These are phyloP conservation scores for Beauveria caledonica DNA, from an alignment of 2,329 filamentous ascomycete species.

Conservation along the genomic window DNA sequence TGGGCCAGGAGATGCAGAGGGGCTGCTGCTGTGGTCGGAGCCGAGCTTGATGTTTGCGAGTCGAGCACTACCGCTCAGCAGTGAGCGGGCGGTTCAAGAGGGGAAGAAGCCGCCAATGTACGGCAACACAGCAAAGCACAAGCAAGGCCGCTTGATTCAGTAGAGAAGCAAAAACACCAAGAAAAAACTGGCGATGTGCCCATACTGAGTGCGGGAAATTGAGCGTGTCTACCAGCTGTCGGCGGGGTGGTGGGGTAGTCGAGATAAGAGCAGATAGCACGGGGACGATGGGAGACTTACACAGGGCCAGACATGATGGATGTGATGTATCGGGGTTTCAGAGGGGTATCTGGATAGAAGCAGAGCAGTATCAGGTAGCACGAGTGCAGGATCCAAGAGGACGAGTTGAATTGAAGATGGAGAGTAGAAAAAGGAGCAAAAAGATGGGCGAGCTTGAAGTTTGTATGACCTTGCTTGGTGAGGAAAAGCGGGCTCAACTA, in stretches of 20 bases:
- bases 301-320: slow-evolving; percentile 57
- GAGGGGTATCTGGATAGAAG: neutral
- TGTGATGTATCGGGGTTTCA: neutral
- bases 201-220: slow-evolving; percentile 12
- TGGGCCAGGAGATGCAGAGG: slow-evolving; percentile 20
- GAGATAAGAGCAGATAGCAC: slow-evolving; percentile 19
- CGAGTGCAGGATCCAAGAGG: neutral
- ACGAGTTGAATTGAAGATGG: neutral
- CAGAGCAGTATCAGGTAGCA: neutral
- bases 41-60: slow-evolving; percentile 66
- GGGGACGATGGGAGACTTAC: slow-evolving; percentile 42
- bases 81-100: slow-evolving; percentile 5
- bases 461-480: slow-evolving; percentile 10
- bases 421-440: slow-evolving; percentile 4
- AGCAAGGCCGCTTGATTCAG: neutral
- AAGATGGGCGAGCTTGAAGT: slow-evolving; percentile 4
- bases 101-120: slow-evolving; percentile 14
- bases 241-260: slow-evolving; percentile 12
- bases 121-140: slow-evolving; percentile 13
- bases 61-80: slow-evolving; percentile 52
- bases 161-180: slow-evolving; percentile 6
- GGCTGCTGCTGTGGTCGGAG: slow-evolving; percentile 40
- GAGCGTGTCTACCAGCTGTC: slow-evolving; percentile 3
- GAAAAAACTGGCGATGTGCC: slow-evolving; percentile 8
- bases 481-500: slow-evolving; percentile 10